A percentile compares a stretch with the other conserved stretches of the same genome.
Evolutionary conservation across 345 rosid genomes (phyloP).

Genomic region (Erucastrum elatum): DNA sequence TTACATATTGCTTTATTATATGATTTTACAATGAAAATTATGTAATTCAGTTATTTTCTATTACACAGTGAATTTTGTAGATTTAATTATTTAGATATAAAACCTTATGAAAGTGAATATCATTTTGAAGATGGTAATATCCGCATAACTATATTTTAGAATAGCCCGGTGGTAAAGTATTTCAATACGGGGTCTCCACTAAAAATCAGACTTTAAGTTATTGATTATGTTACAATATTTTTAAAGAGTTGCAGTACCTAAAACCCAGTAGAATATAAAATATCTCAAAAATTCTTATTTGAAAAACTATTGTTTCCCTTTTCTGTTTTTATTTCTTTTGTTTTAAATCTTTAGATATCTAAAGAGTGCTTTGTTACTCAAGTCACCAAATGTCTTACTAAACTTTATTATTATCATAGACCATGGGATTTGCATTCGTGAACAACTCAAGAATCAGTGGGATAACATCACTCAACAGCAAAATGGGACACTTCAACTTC

Average conservation of each 20-base stretch:
- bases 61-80: neutral
- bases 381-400: neutral
- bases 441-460: neutral
- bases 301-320: no score
- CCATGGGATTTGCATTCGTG: slow-evolving; percentile 1
- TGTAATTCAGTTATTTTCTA: neutral
- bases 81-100: neutral
- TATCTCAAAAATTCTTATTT: no score
- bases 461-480: neutral
- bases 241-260: no score
- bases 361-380: neutral
- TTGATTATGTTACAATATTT: no score
- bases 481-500: neutral
- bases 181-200: no score
- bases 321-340: no score
- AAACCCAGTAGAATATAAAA: no score
- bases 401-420: neutral
- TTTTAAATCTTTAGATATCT: no score
- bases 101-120: neutral
- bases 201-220: no score
- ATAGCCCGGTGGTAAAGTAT: no score
- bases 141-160: neutral
- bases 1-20: neutral
- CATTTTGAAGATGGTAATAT: neutral
- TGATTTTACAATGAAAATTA: neutral